Percentiles rank a stretch among this genome's conserved stretches.
Conservation (phyloP, 2,329 filamentous ascomycete species). For the Colletotrichum neosansevieriae region DNA sequence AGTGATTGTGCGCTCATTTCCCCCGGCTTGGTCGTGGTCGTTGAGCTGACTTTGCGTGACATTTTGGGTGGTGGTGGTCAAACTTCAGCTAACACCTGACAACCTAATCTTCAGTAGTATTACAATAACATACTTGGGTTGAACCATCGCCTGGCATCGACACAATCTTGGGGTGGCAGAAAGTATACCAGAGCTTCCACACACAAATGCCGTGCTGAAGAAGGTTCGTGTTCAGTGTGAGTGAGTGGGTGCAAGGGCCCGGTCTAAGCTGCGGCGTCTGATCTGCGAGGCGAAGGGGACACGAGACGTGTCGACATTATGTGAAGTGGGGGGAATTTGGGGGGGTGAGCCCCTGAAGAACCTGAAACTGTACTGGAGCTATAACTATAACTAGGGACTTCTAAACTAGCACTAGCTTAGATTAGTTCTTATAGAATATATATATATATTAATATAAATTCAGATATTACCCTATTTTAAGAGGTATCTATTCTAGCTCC, state of each 20-base stretch:
- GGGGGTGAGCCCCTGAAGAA: no score
- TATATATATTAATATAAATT: no score
- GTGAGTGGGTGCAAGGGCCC: neutral
- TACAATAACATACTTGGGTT: neutral
- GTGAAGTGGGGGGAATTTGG: no score
- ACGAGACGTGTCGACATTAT: no score
- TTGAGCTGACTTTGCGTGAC: neutral
- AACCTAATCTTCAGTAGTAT: neutral
- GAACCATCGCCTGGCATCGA: neutral
- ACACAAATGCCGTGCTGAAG: no score
- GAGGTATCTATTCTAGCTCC: no score
- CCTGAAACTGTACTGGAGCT: no score
- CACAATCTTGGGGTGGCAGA: conserved; percentile 23
- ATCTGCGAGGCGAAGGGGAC: neutral
- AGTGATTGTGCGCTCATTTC: neutral
- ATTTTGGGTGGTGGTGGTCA: neutral
- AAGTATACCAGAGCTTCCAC: neutral
- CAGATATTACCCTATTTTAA: no score
- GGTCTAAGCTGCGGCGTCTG: conserved; percentile 27
- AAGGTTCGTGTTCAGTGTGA: neutral
- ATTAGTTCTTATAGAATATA: no score
- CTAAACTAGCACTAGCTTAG: no score
- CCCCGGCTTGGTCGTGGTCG: no score
- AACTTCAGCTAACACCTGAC: conserved; percentile 14
- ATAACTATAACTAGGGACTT: no score